These are phyloP conservation scores for Lactarius pseudohatsudake DNA, from an alignment of 768 basidiomycete species.

Conservation along the genomic window DNA sequence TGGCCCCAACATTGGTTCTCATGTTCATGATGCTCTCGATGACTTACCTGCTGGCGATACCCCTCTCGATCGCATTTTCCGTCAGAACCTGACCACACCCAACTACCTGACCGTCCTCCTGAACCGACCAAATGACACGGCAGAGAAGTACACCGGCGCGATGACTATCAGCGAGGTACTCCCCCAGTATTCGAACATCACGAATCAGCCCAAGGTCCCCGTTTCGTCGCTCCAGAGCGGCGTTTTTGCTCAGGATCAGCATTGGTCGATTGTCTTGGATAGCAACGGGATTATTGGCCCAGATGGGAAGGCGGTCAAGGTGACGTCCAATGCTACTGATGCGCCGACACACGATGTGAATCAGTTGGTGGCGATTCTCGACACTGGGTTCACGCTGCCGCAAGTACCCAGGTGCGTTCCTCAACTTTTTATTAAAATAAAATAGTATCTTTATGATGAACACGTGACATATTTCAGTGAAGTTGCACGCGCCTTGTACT, in stretches of 20 bases:
- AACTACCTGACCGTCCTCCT: conserved; percentile 66
- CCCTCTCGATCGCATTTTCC: conserved; percentile 65
- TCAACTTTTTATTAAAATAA: not conserved
- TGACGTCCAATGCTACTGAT: conserved; percentile 47
- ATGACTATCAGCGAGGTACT: conserved; percentile 63
- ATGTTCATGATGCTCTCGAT: conserved; percentile 39
- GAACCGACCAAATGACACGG: conserved; percentile 55
- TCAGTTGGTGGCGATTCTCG: conserved; percentile 61
- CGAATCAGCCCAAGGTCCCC: conserved; percentile 49
- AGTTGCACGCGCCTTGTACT: conserved; percentile 63
- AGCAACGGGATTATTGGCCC: conserved; percentile 60
- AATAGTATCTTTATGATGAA: not conserved
- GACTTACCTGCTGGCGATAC: conserved; percentile 45
- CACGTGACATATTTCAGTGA: conserved; percentile 34
- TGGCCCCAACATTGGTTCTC: conserved; percentile 57
- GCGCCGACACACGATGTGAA: conserved; percentile 63
- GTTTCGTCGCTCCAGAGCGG: conserved; percentile 45
- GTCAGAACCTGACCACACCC: conserved; percentile 51
- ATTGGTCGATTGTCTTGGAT: conserved; percentile 66
- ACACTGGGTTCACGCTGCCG: conserved; percentile 68
- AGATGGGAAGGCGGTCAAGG: conserved; percentile 53
- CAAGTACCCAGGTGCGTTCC: conserved; percentile 51
- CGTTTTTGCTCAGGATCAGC: conserved; percentile 51
- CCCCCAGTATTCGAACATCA: conserved; percentile 47
- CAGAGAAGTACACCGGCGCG: conserved; percentile 51